Percentiles rank a stretch among this genome's conserved stretches.
phyloP scores from a whole-genome alignment of 2,329 filamentous ascomycete species.

The Arthrobotrys pseudoclavata region DNA sequence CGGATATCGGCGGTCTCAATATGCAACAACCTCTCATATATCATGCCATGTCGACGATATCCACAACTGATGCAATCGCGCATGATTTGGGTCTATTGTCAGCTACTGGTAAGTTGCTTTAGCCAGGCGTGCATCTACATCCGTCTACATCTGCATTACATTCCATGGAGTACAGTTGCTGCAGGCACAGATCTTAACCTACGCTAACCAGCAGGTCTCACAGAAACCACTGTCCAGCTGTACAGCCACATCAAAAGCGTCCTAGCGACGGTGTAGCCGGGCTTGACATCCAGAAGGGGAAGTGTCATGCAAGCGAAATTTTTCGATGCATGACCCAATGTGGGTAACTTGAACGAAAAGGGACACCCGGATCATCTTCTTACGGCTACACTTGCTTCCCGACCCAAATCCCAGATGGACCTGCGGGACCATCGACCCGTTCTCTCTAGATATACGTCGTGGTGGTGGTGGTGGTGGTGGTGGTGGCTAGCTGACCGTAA shows the following conservation, averaged over 20 bases:
- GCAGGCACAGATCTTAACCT: constrained; percentile 42
- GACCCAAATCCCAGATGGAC: constrained; percentile 16
- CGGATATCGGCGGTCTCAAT: constrained; percentile 42
- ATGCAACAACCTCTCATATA: constrained; percentile 12
- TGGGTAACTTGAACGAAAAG: constrained; percentile 59
- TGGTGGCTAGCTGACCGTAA: constrained; percentile 57
- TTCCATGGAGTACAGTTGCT: constrained; percentile 28
- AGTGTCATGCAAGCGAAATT: constrained; percentile 60
- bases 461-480: constrained; percentile 56
- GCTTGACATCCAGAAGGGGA: constrained; percentile 57
- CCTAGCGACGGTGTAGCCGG: constrained; percentile 59
- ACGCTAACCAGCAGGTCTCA: constrained; percentile 42
- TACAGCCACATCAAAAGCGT: constrained; percentile 59
- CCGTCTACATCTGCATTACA: constrained; percentile 35
- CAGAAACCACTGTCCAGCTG: constrained; percentile 32
- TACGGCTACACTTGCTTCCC: constrained; percentile 58
- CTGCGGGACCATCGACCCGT: constrained; percentile 19
- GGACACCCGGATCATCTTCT: constrained; percentile 48
- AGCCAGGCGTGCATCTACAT: constrained; percentile 33
- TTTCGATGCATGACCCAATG: constrained; percentile 34
- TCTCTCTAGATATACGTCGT: constrained; percentile 28
- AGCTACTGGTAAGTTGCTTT: constrained; percentile 39
- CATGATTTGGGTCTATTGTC: constrained; percentile 26
- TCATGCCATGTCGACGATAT: constrained; percentile 23
- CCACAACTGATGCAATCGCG: constrained; percentile 37